Percentiles rank a stretch among this genome's conserved stretches.
These are phyloP conservation scores for Boechera divaricarpa DNA, from an alignment of 345 rosid genomes.

Conservation along the genomic window DNA sequence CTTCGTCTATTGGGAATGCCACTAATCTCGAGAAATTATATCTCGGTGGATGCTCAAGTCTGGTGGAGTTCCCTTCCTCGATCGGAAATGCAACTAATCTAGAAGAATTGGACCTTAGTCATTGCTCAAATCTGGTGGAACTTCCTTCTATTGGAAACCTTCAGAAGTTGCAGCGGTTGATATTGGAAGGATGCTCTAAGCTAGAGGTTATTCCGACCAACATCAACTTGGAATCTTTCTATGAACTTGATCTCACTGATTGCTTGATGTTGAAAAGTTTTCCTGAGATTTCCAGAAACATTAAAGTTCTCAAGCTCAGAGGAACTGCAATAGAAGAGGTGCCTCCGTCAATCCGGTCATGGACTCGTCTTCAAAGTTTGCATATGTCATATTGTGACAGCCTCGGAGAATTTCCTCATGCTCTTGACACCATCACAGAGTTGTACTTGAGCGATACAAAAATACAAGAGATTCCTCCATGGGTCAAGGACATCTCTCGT, in stretches of 20 bases:
- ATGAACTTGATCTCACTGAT: not conserved
- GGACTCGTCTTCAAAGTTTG: not conserved
- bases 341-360: not conserved
- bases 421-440: not conserved
- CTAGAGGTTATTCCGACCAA: not conserved
- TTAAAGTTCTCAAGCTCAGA: not conserved
- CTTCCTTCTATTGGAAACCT: not conserved
- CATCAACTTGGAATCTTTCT: not conserved
- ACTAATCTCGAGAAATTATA: not conserved
- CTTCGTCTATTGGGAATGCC: not conserved
- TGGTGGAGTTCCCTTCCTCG: too few relatives aligned
- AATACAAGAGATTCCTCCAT: not conserved
- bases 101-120: not conserved
- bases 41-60: too few relatives aligned
- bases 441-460: not conserved
- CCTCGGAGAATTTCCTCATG: not conserved
- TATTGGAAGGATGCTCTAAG: not conserved
- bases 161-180: not conserved
- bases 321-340: not conserved
- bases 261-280: not conserved
- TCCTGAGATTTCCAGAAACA: not conserved
- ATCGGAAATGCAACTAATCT: not conserved
- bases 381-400: not conserved
- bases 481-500: not conserved
- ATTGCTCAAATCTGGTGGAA: not conserved